These are phyloP conservation scores for Hyaloperonospora arabidopsidis DNA, from an alignment of 352 stramenopile species.

Conservation along the genomic window DNA sequence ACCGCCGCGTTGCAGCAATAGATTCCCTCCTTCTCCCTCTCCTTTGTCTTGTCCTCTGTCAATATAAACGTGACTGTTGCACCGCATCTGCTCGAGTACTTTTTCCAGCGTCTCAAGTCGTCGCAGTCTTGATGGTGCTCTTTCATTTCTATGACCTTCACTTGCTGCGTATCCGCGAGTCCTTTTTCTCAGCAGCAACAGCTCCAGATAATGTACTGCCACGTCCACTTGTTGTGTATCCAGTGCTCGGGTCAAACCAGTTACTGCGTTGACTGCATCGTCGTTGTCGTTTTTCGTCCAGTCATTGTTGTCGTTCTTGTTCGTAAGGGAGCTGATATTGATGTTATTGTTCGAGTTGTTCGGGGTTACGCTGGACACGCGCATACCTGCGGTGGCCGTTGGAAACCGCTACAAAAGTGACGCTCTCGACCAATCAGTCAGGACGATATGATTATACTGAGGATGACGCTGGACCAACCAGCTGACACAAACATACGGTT, in stretches of 20 bases:
- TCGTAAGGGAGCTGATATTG: no score
- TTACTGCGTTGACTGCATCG: constrained; percentile 1
- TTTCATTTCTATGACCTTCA: background rate
- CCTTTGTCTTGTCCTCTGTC: no score
- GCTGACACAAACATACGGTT: no score
- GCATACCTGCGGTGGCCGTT: constrained; percentile 9
- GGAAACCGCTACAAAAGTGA: constrained; percentile 14
- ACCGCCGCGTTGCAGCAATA: no score
- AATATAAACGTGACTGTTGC: background rate
- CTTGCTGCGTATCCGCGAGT: no score
- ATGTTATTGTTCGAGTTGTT: background rate
- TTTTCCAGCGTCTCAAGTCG: constrained; percentile 15
- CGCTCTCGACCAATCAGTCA: constrained; percentile 9
- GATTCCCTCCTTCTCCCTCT: no score
- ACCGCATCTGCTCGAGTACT: constrained; percentile 13
- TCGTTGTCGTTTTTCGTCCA: no score
- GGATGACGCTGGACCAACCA: no score
- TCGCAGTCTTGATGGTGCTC: constrained; percentile 1
- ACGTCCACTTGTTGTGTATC: constrained; percentile 33
- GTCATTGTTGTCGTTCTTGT: no score
- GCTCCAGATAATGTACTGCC: constrained; percentile 32
- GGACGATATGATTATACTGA: no score
- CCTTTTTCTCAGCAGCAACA: constrained; percentile 19
- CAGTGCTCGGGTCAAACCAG: constrained; percentile 19
- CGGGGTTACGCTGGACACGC: constrained; percentile 19